Percentiles rank a stretch among this genome's conserved stretches.
These are phyloP conservation scores for Patellaria atrata DNA, from an alignment of 495 filamentous ascomycete genomes.

Conservation along the genomic window DNA sequence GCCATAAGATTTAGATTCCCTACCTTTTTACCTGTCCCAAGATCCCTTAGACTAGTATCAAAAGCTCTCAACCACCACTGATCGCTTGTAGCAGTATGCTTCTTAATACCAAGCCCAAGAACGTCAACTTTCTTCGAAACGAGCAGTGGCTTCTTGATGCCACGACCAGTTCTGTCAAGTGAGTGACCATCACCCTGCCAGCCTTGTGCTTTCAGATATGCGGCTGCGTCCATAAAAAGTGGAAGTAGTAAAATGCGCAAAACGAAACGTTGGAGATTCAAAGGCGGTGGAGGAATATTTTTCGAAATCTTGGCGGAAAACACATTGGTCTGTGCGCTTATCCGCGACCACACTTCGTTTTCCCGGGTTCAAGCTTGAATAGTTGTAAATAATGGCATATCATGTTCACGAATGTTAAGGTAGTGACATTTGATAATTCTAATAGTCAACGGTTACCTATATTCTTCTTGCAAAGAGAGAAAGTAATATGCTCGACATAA, in stretches of 20 bases:
- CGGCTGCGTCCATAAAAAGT: slow-evolving; percentile 25
- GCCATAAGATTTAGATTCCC: not conserved
- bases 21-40: slow-evolving; percentile 25
- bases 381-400: too few species aligned
- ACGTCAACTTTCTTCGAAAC: slow-evolving; percentile 27
- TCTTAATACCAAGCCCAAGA: slow-evolving; percentile 27
- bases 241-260: too few species aligned
- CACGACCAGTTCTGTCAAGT: slow-evolving; percentile 23
- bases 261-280: not conserved
- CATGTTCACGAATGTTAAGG: too few species aligned
- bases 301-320: too few species aligned
- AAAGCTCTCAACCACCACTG: slow-evolving; percentile 32
- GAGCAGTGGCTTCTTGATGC: slow-evolving; percentile 28
- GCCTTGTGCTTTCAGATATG: slow-evolving; percentile 24
- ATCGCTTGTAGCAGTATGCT: slow-evolving; percentile 20
- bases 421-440: too few species aligned
- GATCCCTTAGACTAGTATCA: slow-evolving; percentile 26
- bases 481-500: too few species aligned
- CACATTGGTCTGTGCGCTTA: too few species aligned
- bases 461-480: too few species aligned
- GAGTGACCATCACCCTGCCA: slow-evolving; percentile 30
- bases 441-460: too few species aligned
- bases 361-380: too few species aligned
- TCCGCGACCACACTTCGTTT: too few species aligned
- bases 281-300: slow-evolving; percentile 11